phyloP scores from a whole-genome alignment of 2,329 filamentous ascomycete genomes.

The Zasmidium cellare region DNA sequence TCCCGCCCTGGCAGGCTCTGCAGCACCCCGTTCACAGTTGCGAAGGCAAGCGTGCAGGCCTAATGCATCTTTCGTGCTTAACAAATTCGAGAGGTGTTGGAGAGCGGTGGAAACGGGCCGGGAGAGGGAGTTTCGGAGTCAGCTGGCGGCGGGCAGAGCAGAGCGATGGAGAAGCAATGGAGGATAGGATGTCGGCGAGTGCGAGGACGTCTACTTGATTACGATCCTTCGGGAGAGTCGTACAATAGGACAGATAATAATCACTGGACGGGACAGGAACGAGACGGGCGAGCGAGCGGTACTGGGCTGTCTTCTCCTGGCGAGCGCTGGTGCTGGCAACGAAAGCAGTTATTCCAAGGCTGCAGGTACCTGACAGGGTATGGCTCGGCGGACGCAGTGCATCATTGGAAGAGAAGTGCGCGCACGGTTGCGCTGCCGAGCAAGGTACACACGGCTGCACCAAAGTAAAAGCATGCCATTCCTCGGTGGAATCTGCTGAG shows the following conservation, averaged over 20 bases:
- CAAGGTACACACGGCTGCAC: slow-evolving; percentile 22
- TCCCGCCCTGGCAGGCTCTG: slow-evolving; percentile 15
- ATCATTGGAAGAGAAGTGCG: slow-evolving; percentile 24
- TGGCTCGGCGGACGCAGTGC: slow-evolving; percentile 19
- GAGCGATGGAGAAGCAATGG: neutral
- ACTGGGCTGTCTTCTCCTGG: slow-evolving; percentile 14
- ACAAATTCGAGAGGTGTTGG: slow-evolving; percentile 2
- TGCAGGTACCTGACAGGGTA: slow-evolving; percentile 27
- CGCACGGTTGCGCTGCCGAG: slow-evolving; percentile 23
- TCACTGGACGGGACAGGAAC: slow-evolving; percentile 1
- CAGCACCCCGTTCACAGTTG: slow-evolving; percentile 12
- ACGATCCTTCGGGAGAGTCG: slow-evolving; percentile 9
- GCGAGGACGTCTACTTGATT: slow-evolving; percentile 4
- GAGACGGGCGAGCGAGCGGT: neutral
- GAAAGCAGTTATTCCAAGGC: slow-evolving; percentile 16
- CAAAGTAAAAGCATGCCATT: slow-evolving; percentile 16
- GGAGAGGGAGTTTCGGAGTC: slow-evolving; percentile 3
- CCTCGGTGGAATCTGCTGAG: slow-evolving; percentile 7
- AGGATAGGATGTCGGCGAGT: neutral
- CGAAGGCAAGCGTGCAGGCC: slow-evolving; percentile 5
- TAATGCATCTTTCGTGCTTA: slow-evolving; percentile 9
- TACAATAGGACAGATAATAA: neutral
- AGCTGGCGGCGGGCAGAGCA: neutral
- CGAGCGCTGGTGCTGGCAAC: slow-evolving; percentile 2
- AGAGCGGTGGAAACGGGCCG: slow-evolving; percentile 12